These are phyloP conservation scores for Arbutus unedo DNA, from an alignment of 148 eudicot species.

Conservation along the genomic window DNA sequence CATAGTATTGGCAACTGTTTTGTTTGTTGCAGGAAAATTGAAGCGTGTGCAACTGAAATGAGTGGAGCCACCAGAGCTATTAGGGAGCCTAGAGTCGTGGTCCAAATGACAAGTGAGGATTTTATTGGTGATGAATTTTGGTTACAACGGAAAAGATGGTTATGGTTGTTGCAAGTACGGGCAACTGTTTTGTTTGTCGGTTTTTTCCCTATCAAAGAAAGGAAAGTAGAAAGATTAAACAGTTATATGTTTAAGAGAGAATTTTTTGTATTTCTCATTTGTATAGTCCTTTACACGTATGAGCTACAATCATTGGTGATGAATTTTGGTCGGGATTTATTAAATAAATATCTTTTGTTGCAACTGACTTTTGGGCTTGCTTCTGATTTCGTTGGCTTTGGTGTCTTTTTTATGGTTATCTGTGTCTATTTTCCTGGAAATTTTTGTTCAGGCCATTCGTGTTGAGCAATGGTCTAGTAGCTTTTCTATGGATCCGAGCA, in stretches of 20 bases:
- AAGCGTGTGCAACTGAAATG: constrained; percentile 46
- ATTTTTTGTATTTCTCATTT: too few species aligned
- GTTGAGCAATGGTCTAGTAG: too few species aligned
- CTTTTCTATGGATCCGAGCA: too few species aligned
- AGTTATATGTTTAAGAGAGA: constrained; percentile 5
- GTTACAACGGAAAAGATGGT: constrained; percentile 35
- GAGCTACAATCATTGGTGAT: too few species aligned
- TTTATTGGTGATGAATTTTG: constrained; percentile 28
- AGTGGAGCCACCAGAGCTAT: constrained; percentile 53
- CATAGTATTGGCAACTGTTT: neutral
- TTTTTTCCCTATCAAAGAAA: neutral
- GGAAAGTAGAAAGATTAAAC: constrained; percentile 15
- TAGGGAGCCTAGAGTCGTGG: constrained; percentile 69
- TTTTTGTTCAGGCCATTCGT: neutral
- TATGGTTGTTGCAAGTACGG: constrained; percentile 74
- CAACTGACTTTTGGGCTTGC: neutral
- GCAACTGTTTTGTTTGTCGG: constrained; percentile 18
- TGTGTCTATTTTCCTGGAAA: neutral
- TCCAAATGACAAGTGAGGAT: constrained; percentile 66
- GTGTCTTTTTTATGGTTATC: neutral
- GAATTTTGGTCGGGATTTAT: constrained; percentile 5
- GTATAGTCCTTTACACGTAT: too few species aligned
- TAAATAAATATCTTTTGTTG: neutral
- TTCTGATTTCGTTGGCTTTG: neutral
- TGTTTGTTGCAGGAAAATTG: constrained; percentile 41